Percentiles rank a stretch among this genome's conserved stretches.
These are phyloP conservation scores for Rhodotorula paludigena DNA, from an alignment of 768 basidiomycete species.

Conservation along the genomic window DNA sequence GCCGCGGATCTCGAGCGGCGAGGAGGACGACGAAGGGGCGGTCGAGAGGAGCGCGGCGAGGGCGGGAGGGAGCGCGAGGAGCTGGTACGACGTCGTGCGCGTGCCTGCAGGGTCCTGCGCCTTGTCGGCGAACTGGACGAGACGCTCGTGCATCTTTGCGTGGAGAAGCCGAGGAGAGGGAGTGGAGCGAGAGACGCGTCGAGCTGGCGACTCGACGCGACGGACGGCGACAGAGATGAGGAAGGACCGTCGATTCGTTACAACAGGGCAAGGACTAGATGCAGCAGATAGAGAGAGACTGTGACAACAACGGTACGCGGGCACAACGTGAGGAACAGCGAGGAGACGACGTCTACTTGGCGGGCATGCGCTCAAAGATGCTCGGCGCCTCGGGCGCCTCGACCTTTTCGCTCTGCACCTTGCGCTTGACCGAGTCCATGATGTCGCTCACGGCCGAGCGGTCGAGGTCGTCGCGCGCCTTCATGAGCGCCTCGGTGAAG, in stretches of 20 bases:
- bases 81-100: constrained; percentile 38
- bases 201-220: too few species aligned
- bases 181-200: too few species aligned
- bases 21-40: background rate
- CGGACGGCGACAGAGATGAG: too few species aligned
- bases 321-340: too few species aligned
- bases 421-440: constrained; percentile 36
- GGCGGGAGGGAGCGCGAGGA: constrained; percentile 70
- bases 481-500: constrained; percentile 86
- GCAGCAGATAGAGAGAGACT: too few species aligned
- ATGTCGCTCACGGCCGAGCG: constrained; percentile 80
- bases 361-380: constrained; percentile 34
- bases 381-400: constrained; percentile 18
- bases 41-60: constrained; percentile 49
- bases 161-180: too few species aligned
- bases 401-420: constrained; percentile 25
- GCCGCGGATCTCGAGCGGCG: constrained; percentile 74
- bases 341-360: constrained; percentile 27
- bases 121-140: constrained; percentile 8
- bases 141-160: constrained; percentile 2
- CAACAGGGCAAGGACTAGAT: too few species aligned
- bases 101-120: background rate
- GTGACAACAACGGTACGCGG: too few species aligned
- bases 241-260: too few species aligned
- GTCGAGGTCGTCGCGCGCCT: constrained; percentile 82